A percentile compares a stretch with the other conserved stretches of the same genome.
phyloP scores from a whole-genome alignment of 1,139 yeast species.

The Hemisphaericaspora lyxosophila region DNA sequence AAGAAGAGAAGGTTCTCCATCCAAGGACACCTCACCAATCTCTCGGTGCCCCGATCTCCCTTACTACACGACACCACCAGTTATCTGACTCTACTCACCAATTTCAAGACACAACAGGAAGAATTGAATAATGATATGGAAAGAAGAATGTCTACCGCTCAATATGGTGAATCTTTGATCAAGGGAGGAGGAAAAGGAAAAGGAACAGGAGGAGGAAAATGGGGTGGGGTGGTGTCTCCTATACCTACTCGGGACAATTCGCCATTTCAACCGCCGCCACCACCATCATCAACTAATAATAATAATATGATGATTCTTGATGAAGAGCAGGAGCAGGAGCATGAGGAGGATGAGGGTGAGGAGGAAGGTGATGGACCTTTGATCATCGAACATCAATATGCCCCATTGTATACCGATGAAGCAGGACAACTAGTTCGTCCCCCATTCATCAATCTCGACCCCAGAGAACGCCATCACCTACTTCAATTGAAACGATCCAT shows the following conservation, averaged over 20 bases:
- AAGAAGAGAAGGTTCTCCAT: constrained; percentile 34
- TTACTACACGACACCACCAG: constrained; percentile 20
- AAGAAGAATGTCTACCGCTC: constrained; percentile 21
- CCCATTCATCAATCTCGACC: constrained; percentile 48
- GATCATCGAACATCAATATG: constrained; percentile 29
- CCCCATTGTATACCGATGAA: constrained; percentile 35
- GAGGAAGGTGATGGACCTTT: constrained; percentile 3
- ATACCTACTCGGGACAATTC: constrained; percentile 9
- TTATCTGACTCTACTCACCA: constrained; percentile 27
- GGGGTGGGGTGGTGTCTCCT: no score
- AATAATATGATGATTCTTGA: background rate
- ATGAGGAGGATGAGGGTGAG: no score
- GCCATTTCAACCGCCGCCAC: constrained; percentile 6
- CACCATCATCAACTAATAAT: background rate
- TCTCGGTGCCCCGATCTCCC: constrained; percentile 31
- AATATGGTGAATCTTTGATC: constrained; percentile 1
- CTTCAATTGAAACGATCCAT: constrained; percentile 40
- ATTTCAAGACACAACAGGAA: constrained; percentile 25
- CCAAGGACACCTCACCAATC: constrained; percentile 22
- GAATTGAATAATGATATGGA: constrained; percentile 31
- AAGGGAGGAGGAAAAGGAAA: no score
- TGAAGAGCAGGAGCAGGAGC: background rate
- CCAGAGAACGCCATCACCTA: constrained; percentile 44
- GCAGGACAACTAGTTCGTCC: constrained; percentile 45
- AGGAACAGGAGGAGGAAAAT: no score